phyloP scores from a whole-genome alignment of 495 filamentous ascomycete species.

The Neurospora sp. region DNA sequence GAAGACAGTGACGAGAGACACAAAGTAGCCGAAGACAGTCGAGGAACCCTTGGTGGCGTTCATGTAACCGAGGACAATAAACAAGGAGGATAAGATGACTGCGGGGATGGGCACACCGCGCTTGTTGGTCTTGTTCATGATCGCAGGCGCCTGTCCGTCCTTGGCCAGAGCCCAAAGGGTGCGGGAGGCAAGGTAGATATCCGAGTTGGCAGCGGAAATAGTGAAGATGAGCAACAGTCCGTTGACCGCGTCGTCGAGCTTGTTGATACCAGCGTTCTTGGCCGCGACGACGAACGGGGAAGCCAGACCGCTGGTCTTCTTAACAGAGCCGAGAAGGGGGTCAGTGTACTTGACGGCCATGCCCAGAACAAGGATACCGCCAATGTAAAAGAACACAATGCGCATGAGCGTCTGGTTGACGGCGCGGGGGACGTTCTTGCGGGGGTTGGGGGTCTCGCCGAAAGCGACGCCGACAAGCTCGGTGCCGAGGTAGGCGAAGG shows the following conservation, averaged over 20 bases:
- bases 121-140: constrained; percentile 60
- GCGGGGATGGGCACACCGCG: constrained; percentile 69
- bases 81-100: constrained; percentile 47
- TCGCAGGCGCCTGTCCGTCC: constrained; percentile 62
- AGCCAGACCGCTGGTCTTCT: constrained; percentile 39
- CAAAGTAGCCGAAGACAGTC: constrained; percentile 73
- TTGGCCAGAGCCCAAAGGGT: constrained; percentile 70
- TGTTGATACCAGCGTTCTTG: constrained; percentile 50
- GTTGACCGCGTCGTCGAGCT: constrained; percentile 66
- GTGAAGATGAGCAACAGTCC: constrained; percentile 72
- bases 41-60: constrained; percentile 60
- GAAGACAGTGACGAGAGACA: constrained; percentile 74
- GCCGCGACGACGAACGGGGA: constrained; percentile 60
- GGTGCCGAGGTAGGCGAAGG: constrained; percentile 76
- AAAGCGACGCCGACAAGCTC: constrained; percentile 77
- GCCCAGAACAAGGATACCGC: constrained; percentile 61
- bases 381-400: constrained; percentile 65
- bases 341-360: constrained; percentile 55
- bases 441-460: constrained; percentile 70
- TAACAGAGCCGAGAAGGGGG: constrained; percentile 45
- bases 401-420: constrained; percentile 65
- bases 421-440: constrained; percentile 61
- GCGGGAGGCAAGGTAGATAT: constrained; percentile 74
- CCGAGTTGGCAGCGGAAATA: constrained; percentile 67
- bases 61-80: constrained; percentile 67